Conservation (phyloP, 2,329 filamentous ascomycete species). For the Fusarium globosum region DNA sequence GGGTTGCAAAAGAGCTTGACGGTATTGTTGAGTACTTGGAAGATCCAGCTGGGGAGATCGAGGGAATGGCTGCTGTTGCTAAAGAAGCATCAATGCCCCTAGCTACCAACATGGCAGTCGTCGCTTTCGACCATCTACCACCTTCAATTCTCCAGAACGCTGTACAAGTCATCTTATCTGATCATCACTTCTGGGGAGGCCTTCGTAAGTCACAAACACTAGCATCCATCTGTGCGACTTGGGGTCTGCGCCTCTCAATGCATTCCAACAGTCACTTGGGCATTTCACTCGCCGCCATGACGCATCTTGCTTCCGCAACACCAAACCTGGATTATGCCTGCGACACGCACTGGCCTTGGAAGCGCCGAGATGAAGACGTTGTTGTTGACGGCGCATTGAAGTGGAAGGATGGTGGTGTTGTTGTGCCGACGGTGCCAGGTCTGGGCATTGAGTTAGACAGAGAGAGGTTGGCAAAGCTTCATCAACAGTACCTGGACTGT, state of each 20-base stretch:
- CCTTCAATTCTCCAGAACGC: constrained; percentile 52
- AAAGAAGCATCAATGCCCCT: constrained; percentile 54
- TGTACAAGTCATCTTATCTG: constrained; percentile 55
- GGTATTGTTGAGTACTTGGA: constrained; percentile 54
- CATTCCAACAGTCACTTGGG: constrained; percentile 58
- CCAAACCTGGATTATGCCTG: constrained; percentile 56
- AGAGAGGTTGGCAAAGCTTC: constrained; percentile 49
- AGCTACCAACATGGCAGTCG: constrained; percentile 57
- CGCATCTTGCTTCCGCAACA: constrained; percentile 55
- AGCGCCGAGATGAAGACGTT: constrained; percentile 55
- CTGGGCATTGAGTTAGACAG: constrained; percentile 54
- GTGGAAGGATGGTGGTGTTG: constrained; percentile 52
- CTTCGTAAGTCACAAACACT: constrained; percentile 54
- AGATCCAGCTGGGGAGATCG: constrained; percentile 54
- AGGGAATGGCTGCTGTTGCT: constrained; percentile 57
- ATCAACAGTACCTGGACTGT: constrained; percentile 53
- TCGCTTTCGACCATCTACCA: constrained; percentile 54
- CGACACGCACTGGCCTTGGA: constrained; percentile 59
- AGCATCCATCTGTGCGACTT: constrained; percentile 53
- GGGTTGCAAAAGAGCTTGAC: constrained; percentile 52
- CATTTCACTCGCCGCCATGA: constrained; percentile 57
- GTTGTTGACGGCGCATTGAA: constrained; percentile 51
- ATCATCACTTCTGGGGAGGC: constrained; percentile 58
- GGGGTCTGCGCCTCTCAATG: constrained; percentile 56
- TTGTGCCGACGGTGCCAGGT: constrained; percentile 50